Evolutionary conservation across 2,329 filamentous ascomycete species (phyloP), one percentile per base, ranked within the genome.

Genomic region (Mycosphaerella arachidis): DNA sequence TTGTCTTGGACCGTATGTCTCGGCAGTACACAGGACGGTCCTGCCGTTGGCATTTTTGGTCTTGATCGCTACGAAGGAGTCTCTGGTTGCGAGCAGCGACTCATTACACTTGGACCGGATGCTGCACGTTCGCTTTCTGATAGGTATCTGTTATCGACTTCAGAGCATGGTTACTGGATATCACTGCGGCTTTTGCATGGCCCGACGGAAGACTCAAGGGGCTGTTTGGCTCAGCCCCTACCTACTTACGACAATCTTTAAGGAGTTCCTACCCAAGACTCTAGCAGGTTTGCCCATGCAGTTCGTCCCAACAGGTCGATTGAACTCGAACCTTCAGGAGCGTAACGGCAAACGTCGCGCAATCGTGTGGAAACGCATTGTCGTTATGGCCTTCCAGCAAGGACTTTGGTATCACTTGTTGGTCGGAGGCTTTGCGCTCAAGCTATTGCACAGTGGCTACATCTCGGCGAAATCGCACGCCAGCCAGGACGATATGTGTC

Each of bases 331-430:
- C 27, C 46, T 61, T n/a, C 45, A 43, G 8, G 56, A 61, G 45
- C 55, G 59, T 7, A 54, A 55, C n/a, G 10, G 31, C 4, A 29
- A 33, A 7, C 37, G 24, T 4, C 40, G 58, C 1, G 58, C 55
- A n/a, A n/a, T 55, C 7, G 16, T 51, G 12, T 45, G 55, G 37
- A 48, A 30, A 29, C 43, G 59, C 13, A n/a, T 61, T 6, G 5
- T n/a, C 4, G 35, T 50, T 16, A 27, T 50, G 6, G 20, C 55
- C 16, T 3, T 55, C 18, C 31, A 58, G 10, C 50, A 58, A 45
- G 55, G 52, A n/a, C 52, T 58, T 27, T 55, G 56, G 50, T 58
- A 55, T 31, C 56, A 61, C 43, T 13, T 54, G 3, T 31, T 61
- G 1, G 29, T 61, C 29, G 40, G 33, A 10, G 51, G 33, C 4